A percentile compares a stretch with the other conserved stretches of the same genome.
Evolutionary conservation across 2,329 filamentous ascomycete genomes (phyloP).

Genomic region (Alternaria triticina): DNA sequence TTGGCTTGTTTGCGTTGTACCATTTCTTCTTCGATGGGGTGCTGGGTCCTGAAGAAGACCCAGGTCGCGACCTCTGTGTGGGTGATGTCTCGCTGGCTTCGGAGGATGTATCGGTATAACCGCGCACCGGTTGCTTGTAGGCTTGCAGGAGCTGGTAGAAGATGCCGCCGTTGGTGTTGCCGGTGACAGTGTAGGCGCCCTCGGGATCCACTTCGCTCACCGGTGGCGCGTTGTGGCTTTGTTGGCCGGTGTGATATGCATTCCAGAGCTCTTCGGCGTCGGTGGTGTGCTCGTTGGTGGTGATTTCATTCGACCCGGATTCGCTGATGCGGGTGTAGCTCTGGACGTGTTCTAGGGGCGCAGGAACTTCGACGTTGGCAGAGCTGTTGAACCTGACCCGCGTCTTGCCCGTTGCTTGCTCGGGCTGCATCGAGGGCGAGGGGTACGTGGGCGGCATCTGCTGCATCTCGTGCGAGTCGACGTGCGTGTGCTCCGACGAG

Average conservation of each 20-base stretch:
- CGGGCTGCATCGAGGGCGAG: conserved; percentile 16
- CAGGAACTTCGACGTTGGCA: conserved; percentile 29
- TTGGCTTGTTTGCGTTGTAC: conserved; percentile 37
- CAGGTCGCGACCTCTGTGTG: conserved; percentile 6
- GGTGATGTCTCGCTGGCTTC: conserved; percentile 26
- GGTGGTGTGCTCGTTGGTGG: conserved; percentile 19
- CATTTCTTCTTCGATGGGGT: conserved; percentile 39
- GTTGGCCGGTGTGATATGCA: conserved; percentile 22
- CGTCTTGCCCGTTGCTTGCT: conserved; percentile 17
- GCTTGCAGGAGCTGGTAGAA: conserved; percentile 43
- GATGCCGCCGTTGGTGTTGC: conserved; percentile 37
- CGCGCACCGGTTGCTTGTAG: conserved; percentile 33
- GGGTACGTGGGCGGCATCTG: conserved; percentile 4
- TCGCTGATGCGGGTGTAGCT: conserved; percentile 23
- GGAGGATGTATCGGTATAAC: conserved; percentile 19
- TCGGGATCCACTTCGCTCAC: conserved; percentile 19
- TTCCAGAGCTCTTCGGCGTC: conserved; percentile 31
- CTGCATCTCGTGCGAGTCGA: conserved; percentile 18
- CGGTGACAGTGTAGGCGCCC: conserved; percentile 32
- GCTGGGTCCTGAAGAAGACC: conserved; percentile 30
- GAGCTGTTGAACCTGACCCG: conserved; percentile 40
- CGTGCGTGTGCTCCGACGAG: conserved; percentile 15
- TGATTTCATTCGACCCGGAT: conserved; percentile 14
- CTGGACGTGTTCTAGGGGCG: conserved; percentile 7
- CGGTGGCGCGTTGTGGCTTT: conserved; percentile 2